Percentiles rank a stretch among this genome's conserved stretches.
These are phyloP conservation scores for Talaromyces marneffei DNA, from an alignment of 2,329 filamentous ascomycete genomes.

Conservation along the genomic window DNA sequence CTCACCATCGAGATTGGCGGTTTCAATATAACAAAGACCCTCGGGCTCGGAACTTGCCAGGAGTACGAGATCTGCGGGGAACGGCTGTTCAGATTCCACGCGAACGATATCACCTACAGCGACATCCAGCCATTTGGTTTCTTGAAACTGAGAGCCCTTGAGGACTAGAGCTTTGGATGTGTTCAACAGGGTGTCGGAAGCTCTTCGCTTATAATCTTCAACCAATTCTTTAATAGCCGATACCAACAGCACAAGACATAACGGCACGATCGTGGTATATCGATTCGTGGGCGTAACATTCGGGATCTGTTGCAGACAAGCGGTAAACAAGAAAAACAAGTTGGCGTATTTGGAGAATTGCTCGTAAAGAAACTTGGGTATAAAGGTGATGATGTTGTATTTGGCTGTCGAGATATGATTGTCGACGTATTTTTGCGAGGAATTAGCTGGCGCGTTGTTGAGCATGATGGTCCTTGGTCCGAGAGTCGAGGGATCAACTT, in stretches of 20 bases:
- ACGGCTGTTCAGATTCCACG: slow-evolving; percentile 90
- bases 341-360: slow-evolving; percentile 99
- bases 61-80: slow-evolving; percentile 87
- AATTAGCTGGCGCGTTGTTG: slow-evolving; percentile 92
- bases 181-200: slow-evolving; percentile 81
- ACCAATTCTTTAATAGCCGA: slow-evolving; percentile 92
- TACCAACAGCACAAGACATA: slow-evolving; percentile 83
- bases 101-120: slow-evolving; percentile 86
- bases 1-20: slow-evolving; percentile 93
- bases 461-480: slow-evolving; percentile 90
- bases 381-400: slow-evolving; percentile 87
- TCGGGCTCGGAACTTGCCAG: slow-evolving; percentile 94
- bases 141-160: slow-evolving; percentile 74
- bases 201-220: slow-evolving; percentile 85
- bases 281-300: slow-evolving; percentile 89
- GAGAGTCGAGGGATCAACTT: slow-evolving; percentile 81
- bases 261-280: slow-evolving; percentile 94
- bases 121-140: slow-evolving; percentile 90
- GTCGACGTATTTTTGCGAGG: slow-evolving; percentile 82
- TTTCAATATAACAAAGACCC: slow-evolving; percentile 97
- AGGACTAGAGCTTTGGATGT: slow-evolving; percentile 78
- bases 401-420: slow-evolving; percentile 98
- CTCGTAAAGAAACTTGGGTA: slow-evolving; percentile 95
- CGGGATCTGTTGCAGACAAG: slow-evolving; percentile 88
- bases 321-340: slow-evolving; percentile 97